Conservation (phyloP, 352 stramenopile genomes). For the Pythium utonaiense region DNA sequence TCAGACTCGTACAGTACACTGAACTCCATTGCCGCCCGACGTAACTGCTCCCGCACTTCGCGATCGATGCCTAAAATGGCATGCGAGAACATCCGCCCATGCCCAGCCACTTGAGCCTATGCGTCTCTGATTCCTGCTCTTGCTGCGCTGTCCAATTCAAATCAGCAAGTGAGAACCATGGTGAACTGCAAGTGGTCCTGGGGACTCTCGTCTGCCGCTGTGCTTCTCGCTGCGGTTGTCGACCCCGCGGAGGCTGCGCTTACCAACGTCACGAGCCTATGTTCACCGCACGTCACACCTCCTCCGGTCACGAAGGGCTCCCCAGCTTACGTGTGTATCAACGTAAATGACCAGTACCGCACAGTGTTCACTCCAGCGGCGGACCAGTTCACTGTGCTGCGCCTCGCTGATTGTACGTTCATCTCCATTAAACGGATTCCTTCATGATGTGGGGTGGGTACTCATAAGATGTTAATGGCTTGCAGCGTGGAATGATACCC, state of each 20-base stretch:
- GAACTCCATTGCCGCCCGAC: not conserved
- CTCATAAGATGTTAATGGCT: not conserved
- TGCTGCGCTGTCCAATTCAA: not conserved
- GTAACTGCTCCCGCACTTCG: not conserved
- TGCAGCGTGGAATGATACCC: slow-evolving; percentile 67
- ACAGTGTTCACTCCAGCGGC: slow-evolving; percentile 70
- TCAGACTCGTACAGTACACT: slow-evolving; percentile 1
- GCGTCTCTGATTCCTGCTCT: not conserved
- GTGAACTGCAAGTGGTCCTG: slow-evolving; percentile 6
- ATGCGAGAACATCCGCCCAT: not conserved
- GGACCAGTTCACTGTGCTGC: slow-evolving; percentile 76
- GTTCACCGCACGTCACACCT: slow-evolving; percentile 45
- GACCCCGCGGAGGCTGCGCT: slow-evolving; percentile 8
- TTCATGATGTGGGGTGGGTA: too few relatives aligned
- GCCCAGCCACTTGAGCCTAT: not conserved
- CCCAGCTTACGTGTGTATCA: slow-evolving; percentile 71
- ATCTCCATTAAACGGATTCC: too few relatives aligned
- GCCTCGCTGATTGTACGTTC: slow-evolving; percentile 68
- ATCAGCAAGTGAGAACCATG: slow-evolving; percentile 5
- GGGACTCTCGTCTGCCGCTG: not conserved
- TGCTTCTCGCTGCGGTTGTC: not conserved
- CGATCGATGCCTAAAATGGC: not conserved
- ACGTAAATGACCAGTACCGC: slow-evolving; percentile 73
- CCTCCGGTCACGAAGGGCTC: slow-evolving; percentile 54
- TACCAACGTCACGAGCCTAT: slow-evolving; percentile 64